These are phyloP conservation scores for Afroboletus lepidellus DNA, from an alignment of 1,284 basidiomycete genomes.

Conservation along the genomic window DNA sequence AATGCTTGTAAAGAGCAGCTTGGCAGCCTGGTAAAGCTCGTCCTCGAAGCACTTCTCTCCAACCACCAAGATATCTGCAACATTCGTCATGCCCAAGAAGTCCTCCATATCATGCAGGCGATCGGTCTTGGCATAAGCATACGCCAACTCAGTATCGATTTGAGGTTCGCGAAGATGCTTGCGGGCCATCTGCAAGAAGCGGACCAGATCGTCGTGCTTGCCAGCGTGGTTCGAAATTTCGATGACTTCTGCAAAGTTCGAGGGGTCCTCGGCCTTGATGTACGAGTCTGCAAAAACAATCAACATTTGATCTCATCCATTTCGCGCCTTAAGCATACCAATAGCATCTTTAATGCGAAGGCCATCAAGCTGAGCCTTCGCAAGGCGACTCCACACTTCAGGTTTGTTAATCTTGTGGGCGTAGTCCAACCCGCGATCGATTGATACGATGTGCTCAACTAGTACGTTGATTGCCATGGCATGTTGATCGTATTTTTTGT, in stretches of 20 bases:
- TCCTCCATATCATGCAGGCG: constrained; percentile 99
- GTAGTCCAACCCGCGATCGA: constrained; percentile 95
- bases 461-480: constrained; percentile 96
- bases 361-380: constrained; percentile 99
- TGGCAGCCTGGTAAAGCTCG: constrained; percentile 95
- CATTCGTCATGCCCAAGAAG: constrained; percentile 98
- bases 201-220: constrained; percentile 97
- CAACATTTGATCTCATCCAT: not conserved
- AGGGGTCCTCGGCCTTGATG: constrained; percentile 97
- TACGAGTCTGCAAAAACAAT: constrained; percentile 75
- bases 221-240: constrained; percentile 96
- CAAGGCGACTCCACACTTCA: constrained; percentile 95
- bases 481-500: constrained; percentile 93
- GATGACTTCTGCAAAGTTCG: constrained; percentile 95
- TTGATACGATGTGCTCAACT: constrained; percentile 97
- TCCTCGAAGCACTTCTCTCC: constrained; percentile 99
- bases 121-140: constrained; percentile 97
- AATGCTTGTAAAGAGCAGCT: constrained; percentile 93
- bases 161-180: constrained; percentile 96
- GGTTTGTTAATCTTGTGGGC: constrained; percentile 97
- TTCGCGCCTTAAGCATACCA: constrained; percentile 46
- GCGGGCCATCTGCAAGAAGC: constrained; percentile 99
- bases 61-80: constrained; percentile 93
- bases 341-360: constrained; percentile 98
- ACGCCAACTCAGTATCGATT: constrained; percentile 97